Conservation (phyloP, 257 asterid genomes). For the Solanum raphanifolium region DNA sequence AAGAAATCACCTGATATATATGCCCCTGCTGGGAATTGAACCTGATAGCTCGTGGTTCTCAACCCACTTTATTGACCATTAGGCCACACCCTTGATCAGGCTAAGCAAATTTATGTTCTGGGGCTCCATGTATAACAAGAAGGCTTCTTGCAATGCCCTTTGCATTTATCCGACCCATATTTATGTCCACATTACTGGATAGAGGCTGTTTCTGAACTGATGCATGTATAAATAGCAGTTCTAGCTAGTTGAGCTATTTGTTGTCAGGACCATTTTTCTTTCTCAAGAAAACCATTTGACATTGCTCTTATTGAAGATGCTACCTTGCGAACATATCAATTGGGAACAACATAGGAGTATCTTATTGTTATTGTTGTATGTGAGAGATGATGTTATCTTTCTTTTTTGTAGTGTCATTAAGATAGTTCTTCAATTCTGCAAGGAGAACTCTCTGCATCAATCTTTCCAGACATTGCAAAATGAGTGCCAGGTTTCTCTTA, state of each 20-base stretch:
- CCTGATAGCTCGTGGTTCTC: neutral
- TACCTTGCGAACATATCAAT: neutral
- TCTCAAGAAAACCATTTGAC: neutral
- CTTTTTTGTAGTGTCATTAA: constrained; percentile 67
- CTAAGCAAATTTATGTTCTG: neutral
- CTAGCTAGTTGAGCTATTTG: neutral
- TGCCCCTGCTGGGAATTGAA: neutral
- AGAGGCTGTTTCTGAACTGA: neutral
- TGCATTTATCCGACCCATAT: neutral
- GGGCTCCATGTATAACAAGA: neutral
- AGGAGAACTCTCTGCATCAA: constrained; percentile 89
- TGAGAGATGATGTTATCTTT: neutral
- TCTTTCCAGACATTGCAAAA: constrained; percentile 80
- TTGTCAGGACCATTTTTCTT: neutral
- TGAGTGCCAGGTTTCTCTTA: constrained; percentile 94
- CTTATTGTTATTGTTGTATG: neutral
- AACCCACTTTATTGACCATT: neutral
- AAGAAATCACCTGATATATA: neutral
- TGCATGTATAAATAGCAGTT: neutral
- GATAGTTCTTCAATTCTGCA: constrained; percentile 96
- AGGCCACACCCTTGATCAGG: neutral
- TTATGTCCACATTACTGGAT: neutral
- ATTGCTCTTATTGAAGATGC: neutral
- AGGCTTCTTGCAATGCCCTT: neutral
- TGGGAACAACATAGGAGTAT: neutral